These are phyloP conservation scores for Perilla frutescens DNA, from an alignment of 257 asterid genomes.

Conservation along the genomic window DNA sequence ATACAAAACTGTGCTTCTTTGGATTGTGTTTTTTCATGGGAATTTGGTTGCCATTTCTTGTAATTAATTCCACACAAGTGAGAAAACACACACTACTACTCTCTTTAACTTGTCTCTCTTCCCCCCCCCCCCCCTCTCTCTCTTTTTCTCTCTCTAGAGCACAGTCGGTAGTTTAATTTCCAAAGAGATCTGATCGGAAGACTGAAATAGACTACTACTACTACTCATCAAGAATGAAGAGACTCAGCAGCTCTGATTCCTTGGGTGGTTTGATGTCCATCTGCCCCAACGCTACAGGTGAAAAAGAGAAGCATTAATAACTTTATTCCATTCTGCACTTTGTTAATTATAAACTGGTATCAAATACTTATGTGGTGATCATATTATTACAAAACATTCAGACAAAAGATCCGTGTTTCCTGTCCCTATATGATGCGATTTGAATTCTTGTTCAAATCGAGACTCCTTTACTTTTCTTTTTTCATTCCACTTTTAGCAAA, in stretches of 20 bases:
- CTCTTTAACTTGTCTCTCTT: neutral
- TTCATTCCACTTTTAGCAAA: constrained; percentile 40
- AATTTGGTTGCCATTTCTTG: constrained; percentile 41
- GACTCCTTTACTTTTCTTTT: neutral
- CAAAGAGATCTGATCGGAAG: no score
- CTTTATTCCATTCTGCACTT: constrained; percentile 24
- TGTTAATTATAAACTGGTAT: neutral
- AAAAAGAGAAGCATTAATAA: neutral
- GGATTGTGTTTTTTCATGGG: constrained; percentile 58
- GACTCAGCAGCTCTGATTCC: constrained; percentile 78
- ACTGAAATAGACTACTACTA: neutral
- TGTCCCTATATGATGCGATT: constrained; percentile 35
- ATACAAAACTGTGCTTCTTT: constrained; percentile 70
- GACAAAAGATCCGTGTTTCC: constrained; percentile 40
- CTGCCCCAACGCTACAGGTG: constrained; percentile 93
- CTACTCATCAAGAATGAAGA: constrained; percentile 65
- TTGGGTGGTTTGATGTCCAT: constrained; percentile 86
- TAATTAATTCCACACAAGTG: constrained; percentile 7
- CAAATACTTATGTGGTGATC: neutral
- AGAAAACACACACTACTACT: neutral
- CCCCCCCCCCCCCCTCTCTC: neutral
- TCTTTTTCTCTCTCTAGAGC: neutral
- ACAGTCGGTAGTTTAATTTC: neutral
- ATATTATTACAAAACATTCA: constrained; percentile 31
- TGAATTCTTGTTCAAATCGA: no score